Evolutionary conservation across 2,329 filamentous ascomycete species (phyloP).

Genomic region (Trichoderma sp.): DNA sequence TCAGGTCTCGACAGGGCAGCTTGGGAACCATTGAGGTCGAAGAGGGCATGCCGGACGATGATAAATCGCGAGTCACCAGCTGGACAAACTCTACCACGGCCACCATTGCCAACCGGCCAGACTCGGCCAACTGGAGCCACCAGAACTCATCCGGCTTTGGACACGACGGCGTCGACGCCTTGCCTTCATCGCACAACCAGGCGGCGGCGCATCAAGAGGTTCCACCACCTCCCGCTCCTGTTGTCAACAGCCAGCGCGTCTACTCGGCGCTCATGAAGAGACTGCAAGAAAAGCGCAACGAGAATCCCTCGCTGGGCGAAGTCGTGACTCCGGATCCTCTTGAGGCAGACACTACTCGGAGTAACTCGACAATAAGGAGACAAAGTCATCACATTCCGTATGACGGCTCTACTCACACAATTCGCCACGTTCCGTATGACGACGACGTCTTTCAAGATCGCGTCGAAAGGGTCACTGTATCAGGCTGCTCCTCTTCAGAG

Average conservation of each 20-base stretch:
- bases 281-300: slow-evolving; percentile 44
- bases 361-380: slow-evolving; percentile 7
- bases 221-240: slow-evolving; percentile 28
- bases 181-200: slow-evolving; percentile 36
- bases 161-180: slow-evolving; percentile 51
- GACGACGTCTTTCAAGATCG: slow-evolving; percentile 40
- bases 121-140: slow-evolving; percentile 49
- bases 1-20: slow-evolving; percentile 58
- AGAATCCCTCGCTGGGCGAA: slow-evolving; percentile 8
- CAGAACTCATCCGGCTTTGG: slow-evolving; percentile 67
- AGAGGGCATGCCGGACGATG: slow-evolving; percentile 46
- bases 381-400: background rate
- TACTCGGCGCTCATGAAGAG: slow-evolving; percentile 67
- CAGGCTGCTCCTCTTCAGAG: slow-evolving; percentile 3
- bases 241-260: slow-evolving; percentile 59
- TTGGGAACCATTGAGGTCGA: slow-evolving; percentile 52
- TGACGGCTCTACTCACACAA: slow-evolving; percentile 35
- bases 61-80: slow-evolving; percentile 69
- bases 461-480: background rate
- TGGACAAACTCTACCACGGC: slow-evolving; percentile 67
- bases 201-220: background rate
- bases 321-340: background rate
- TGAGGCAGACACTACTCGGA: background rate
- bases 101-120: slow-evolving; percentile 52
- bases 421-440: slow-evolving; percentile 41